These are phyloP conservation scores for Trichosanthes truncata DNA, from an alignment of 306 rosid genomes.

Conservation along the genomic window DNA sequence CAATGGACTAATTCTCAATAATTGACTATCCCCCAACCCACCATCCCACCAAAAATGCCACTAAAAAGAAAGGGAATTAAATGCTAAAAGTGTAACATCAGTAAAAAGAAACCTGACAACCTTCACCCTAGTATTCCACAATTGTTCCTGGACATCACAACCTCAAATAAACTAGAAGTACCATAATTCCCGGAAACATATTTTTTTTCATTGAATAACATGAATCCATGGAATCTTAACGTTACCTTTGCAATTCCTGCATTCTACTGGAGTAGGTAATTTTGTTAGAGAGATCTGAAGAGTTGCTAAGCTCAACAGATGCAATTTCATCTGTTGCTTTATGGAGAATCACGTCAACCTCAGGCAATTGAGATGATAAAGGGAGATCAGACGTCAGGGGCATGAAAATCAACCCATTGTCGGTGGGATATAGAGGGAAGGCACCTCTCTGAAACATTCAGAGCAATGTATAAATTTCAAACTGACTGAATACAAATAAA, in stretches of 20 bases:
- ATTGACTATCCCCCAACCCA: not conserved
- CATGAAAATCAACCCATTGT: conserved; percentile 63
- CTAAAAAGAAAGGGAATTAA: not conserved
- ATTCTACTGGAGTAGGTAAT: conserved; percentile 47
- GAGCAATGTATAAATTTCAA: conserved; percentile 3
- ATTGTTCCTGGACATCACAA: not conserved
- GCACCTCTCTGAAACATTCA: conserved; percentile 64
- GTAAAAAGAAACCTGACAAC: not conserved
- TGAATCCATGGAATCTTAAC: not conserved
- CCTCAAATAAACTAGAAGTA: not conserved
- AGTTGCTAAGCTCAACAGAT: conserved; percentile 36
- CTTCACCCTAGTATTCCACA: not conserved
- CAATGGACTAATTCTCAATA: not conserved
- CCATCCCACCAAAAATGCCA: not conserved
- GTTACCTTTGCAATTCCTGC: conserved; percentile 52
- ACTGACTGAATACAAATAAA: not conserved
- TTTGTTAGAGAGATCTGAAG: conserved; percentile 11
- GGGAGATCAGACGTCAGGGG: conserved; percentile 67
- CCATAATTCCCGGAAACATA: not conserved
- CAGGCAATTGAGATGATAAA: conserved; percentile 56
- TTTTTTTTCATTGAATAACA: not conserved
- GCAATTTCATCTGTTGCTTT: conserved; percentile 89
- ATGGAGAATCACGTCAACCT: conserved; percentile 71
- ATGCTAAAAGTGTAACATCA: not conserved
- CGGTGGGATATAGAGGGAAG: conserved; percentile 69